Evolutionary conservation across 306 rosid genomes (phyloP), one percentile per base, ranked within the genome.

Genomic region (Sindora glabra): DNA sequence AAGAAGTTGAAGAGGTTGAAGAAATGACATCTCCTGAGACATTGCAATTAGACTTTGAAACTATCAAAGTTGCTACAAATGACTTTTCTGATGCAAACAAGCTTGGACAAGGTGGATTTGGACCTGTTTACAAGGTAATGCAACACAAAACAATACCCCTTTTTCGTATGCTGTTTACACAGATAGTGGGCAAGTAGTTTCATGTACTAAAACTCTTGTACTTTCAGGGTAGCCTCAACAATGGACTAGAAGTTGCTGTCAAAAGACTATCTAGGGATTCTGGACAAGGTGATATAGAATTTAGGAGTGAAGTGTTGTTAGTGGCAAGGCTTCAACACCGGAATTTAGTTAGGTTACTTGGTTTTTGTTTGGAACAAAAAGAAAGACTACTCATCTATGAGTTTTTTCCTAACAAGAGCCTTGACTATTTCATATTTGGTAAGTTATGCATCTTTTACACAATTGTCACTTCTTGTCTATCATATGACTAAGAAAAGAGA

Each of bases 351-450:
- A 13, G 62, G 67, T 67, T 76, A 3, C 60, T 66, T 6, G 77
- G 81, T 16, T 76, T 65, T 25, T 59, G 70, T 69, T 45, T 61
- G 52, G 60, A 71, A 33, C 14, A 51, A 65, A 49, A 16, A n/a
- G 81, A 70, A 67, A 66, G 40, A 46, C 44, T 74, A 30, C 71
- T 79, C 27, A 11, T 79, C 3, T 79, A 79, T 37, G 80, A 79
- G 45, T 74, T 74, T 29, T 59, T 79, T 26, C 65, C 48, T 0
- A 70, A 74, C 11, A n/a, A 30, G n/a, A 74, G n/a, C n/a, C n/a
- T n/a, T n/a, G 80, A 21, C 77, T 55, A 69, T 5, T 49, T 69
- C 22, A 5, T 74, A 10, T 79, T 70, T 32, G 80, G 80, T 79
- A 66, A 13, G 34, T 10, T 5, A 4, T 27, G 38, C 29, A 14